phyloP scores from a whole-genome alignment of 768 basidiomycete genomes.

The Amanita muscaria region DNA sequence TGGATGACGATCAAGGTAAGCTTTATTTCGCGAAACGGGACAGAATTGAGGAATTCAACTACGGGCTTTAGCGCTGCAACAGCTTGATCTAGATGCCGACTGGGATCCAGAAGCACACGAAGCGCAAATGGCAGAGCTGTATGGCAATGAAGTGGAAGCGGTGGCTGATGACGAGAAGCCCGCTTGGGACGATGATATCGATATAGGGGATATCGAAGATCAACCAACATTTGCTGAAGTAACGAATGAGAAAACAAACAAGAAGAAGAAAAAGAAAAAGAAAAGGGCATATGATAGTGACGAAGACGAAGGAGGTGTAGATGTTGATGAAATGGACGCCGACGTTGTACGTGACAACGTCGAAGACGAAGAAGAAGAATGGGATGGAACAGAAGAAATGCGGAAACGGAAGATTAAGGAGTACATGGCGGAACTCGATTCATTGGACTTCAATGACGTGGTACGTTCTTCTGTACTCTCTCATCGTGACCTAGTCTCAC shows the following conservation, averaged over 20 bases:
- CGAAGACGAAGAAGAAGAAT: slow-evolving; percentile 48
- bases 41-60: slow-evolving; percentile 6
- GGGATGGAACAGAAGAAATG: slow-evolving; percentile 89
- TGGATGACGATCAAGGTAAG: slow-evolving; percentile 31
- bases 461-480: slow-evolving; percentile 34
- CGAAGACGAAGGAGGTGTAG: slow-evolving; percentile 46
- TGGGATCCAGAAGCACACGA: slow-evolving; percentile 89
- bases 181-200: slow-evolving; percentile 85
- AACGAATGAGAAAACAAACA: slow-evolving; percentile 44
- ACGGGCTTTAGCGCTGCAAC: slow-evolving; percentile 42
- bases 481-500: background rate
- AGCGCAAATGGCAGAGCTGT: slow-evolving; percentile 68
- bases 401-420: slow-evolving; percentile 74
- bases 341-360: slow-evolving; percentile 24
- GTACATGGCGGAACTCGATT: slow-evolving; percentile 88
- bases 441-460: slow-evolving; percentile 92
- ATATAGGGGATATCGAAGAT: slow-evolving; percentile 57
- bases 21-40: background rate
- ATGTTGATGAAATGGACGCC: slow-evolving; percentile 46
- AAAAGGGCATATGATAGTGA: slow-evolving; percentile 20
- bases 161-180: slow-evolving; percentile 51
- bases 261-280: slow-evolving; percentile 38
- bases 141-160: slow-evolving; percentile 42
- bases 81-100: slow-evolving; percentile 82
- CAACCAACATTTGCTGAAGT: slow-evolving; percentile 27